Evolutionary conservation across 257 asterid species (phyloP).

Genomic region (Rubia yunnanensis): DNA sequence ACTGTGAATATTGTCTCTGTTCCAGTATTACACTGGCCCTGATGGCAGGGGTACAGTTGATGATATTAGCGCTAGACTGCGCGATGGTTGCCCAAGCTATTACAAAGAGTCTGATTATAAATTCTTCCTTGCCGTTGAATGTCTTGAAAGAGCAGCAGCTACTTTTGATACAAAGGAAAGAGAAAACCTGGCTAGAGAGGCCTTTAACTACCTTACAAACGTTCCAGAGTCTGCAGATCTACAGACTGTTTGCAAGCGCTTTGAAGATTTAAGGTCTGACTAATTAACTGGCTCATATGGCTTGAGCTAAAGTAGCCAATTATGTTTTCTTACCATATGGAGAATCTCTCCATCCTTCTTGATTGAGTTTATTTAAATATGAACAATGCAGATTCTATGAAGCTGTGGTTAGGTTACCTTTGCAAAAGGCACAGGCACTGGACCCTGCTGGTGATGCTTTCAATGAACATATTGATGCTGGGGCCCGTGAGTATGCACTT

Average conservation of each 20-base stretch:
- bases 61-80: conserved; percentile 74
- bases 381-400: conserved; percentile 75
- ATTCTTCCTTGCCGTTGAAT: conserved; percentile 90
- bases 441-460: conserved; percentile 91
- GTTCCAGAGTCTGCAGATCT: conserved; percentile 89
- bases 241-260: conserved; percentile 82
- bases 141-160: conserved; percentile 87
- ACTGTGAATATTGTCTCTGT: conserved; percentile 22
- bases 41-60: conserved; percentile 98
- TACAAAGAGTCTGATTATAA: conserved; percentile 87
- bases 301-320: neutral
- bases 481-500: conserved; percentile 67
- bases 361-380: conserved; percentile 14
- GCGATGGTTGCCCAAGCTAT: conserved; percentile 94
- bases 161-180: conserved; percentile 60
- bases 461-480: conserved; percentile 74
- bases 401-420: conserved; percentile 85
- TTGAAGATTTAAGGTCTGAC: conserved; percentile 87
- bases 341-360: neutral
- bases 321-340: neutral
- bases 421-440: conserved; percentile 86
- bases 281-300: neutral
- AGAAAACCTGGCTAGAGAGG: conserved; percentile 81
- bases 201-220: conserved; percentile 72
- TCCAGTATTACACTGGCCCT: conserved; percentile 95